Evolutionary conservation across 495 filamentous ascomycete genomes (phyloP).

Genomic region (Penicillium roqueforti): DNA sequence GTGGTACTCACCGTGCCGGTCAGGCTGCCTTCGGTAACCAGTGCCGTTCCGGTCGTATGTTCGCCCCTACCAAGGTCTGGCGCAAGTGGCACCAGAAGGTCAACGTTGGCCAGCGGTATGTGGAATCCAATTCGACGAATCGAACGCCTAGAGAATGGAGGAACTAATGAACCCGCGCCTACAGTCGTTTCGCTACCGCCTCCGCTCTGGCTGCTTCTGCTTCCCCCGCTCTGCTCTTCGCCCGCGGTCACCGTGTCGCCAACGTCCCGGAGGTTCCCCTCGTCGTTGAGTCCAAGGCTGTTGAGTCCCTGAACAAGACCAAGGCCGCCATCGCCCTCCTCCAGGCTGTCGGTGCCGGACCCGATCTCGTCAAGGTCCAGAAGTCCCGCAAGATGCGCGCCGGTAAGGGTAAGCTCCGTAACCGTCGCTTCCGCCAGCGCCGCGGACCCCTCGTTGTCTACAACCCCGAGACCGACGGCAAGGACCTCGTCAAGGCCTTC

Average conservation of each 20-base stretch:
- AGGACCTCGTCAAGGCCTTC: slow-evolving; percentile 85
- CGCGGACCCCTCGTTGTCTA: slow-evolving; percentile 96
- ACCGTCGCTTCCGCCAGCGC: slow-evolving; percentile 92
- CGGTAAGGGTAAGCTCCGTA: slow-evolving; percentile 96
- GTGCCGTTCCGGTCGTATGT: slow-evolving; percentile 99
- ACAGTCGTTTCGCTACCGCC: slow-evolving; percentile 90
- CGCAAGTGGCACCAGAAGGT: slow-evolving; percentile 99
- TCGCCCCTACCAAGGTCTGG: slow-evolving; percentile 99
- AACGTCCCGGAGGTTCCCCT: slow-evolving; percentile 94
- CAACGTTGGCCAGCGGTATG: slow-evolving; percentile 93
- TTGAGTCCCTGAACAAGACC: slow-evolving; percentile 83
- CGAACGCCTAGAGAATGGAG: slow-evolving; percentile 6
- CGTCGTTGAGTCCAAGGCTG: slow-evolving; percentile 84
- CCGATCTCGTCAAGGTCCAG: slow-evolving; percentile 91
- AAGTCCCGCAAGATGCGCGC: slow-evolving; percentile 89
- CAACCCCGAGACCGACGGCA: slow-evolving; percentile 87
- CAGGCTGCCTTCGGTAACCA: slow-evolving; percentile 99
- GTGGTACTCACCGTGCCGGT: slow-evolving; percentile 99
- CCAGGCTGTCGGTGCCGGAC: slow-evolving; percentile 80
- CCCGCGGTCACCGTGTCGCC: slow-evolving; percentile 92
- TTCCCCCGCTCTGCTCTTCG: slow-evolving; percentile 86
- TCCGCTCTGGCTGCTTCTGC: slow-evolving; percentile 96
- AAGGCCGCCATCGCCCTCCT: slow-evolving; percentile 80
- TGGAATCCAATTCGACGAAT: neutral
- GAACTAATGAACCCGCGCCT: slow-evolving; percentile 13